phyloP scores from a whole-genome alignment of 2,329 filamentous ascomycete species.

The Colletotrichum navitas region DNA sequence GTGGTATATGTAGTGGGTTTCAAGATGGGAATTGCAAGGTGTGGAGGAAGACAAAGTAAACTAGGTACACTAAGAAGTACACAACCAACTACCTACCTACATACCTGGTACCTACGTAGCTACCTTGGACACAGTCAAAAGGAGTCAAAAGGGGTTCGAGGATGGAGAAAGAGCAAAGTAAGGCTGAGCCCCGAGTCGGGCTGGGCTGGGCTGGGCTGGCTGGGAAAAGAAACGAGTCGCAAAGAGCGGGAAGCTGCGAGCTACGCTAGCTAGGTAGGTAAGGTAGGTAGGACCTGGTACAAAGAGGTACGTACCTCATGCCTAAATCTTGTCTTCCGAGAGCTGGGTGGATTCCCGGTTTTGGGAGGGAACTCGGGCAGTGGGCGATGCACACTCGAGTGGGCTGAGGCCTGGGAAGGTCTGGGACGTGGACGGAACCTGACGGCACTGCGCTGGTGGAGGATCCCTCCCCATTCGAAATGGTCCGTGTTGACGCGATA shows the following conservation, averaged over 20 bases:
- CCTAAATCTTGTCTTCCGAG: background rate
- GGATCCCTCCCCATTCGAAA: background rate
- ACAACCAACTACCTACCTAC: too few species aligned
- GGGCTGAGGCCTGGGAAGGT: conserved; percentile 17
- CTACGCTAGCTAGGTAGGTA: background rate
- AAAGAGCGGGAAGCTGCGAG: conserved; percentile 32
- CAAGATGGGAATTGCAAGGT: conserved; percentile 8
- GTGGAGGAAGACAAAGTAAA: background rate
- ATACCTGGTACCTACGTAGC: too few species aligned
- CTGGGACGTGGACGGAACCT: conserved; percentile 16
- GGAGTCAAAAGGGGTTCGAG: conserved; percentile 13
- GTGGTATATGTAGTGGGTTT: conserved; percentile 38
- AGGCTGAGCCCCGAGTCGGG: conserved; percentile 30
- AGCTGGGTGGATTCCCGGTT: background rate
- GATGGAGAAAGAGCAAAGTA: conserved; percentile 25
- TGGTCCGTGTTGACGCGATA: conserved; percentile 35
- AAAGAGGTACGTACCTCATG: too few species aligned
- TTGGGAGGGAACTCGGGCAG: conserved; percentile 26
- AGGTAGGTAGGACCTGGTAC: background rate
- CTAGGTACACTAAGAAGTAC: background rate
- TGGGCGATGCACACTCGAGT: conserved; percentile 41
- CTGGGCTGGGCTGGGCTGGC: background rate
- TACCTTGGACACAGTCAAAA: conserved; percentile 3
- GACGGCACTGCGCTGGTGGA: background rate
- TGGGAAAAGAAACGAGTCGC: conserved; percentile 17